Percentiles rank a stretch among this genome's conserved stretches.
Evolutionary conservation across 2,329 filamentous ascomycete species (phyloP).

Genomic region (Alternaria gaisen): DNA sequence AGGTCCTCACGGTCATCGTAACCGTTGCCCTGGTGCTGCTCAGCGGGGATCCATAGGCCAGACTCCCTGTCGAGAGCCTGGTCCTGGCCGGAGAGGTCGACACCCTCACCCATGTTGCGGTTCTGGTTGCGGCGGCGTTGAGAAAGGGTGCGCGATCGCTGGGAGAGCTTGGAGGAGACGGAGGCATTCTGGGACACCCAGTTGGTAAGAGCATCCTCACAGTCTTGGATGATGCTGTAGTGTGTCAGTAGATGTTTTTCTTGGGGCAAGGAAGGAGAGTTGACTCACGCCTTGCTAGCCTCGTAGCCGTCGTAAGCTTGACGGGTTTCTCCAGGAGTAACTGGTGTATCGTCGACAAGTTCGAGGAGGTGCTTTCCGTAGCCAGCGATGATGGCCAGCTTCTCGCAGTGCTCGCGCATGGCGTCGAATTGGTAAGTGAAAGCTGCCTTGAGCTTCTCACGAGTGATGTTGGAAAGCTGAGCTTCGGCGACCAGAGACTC

Average conservation of each 20-base stretch:
- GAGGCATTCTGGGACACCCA: constrained; percentile 93
- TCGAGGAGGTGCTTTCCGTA: constrained; percentile 99
- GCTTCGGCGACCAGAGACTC: constrained; percentile 99
- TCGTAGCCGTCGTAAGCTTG: constrained; percentile 98
- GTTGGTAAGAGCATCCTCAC: constrained; percentile 95
- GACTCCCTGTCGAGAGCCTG: constrained; percentile 80
- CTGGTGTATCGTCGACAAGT: constrained; percentile 93
- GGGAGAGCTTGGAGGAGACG: constrained; percentile 86
- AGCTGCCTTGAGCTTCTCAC: constrained; percentile 98
- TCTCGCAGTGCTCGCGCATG: constrained; percentile 95
- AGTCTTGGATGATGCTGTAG: constrained; percentile 91
- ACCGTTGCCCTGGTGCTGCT: constrained; percentile 65
- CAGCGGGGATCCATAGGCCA: constrained; percentile 79
- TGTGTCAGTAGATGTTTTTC: constrained; percentile 24
- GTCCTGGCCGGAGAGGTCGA: constrained; percentile 86
- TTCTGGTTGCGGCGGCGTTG: constrained; percentile 76
- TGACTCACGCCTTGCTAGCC: constrained; percentile 80
- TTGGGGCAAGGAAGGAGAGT: background rate
- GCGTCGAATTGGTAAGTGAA: constrained; percentile 99
- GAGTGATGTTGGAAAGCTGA: constrained; percentile 98
- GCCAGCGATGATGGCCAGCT: constrained; percentile 95
- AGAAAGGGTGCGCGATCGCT: constrained; percentile 85
- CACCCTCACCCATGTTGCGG: constrained; percentile 72
- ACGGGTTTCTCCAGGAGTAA: constrained; percentile 95
- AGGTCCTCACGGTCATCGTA: constrained; percentile 71